Evolutionary conservation across 495 filamentous ascomycete genomes (phyloP).

Genomic region (Bombardia bombarda): DNA sequence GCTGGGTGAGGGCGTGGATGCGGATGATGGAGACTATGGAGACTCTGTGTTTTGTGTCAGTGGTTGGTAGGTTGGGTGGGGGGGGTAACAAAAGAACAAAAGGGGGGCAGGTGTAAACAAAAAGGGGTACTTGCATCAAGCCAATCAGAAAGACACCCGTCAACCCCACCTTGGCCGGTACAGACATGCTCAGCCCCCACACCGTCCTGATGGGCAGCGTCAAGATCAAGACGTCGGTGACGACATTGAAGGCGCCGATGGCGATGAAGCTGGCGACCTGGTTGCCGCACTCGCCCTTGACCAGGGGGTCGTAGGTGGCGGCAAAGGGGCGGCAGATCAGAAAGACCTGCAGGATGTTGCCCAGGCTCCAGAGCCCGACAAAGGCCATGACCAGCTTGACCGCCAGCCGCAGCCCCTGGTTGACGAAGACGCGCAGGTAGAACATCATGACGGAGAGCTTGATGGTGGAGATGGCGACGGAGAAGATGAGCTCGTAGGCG

Average conservation of each 20-base stretch:
- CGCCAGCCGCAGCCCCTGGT: constrained; percentile 7
- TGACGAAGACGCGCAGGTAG: constrained; percentile 21
- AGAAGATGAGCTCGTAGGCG: constrained; percentile 15
- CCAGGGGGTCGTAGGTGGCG: constrained; percentile 3
- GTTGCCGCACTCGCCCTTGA: constrained; percentile 1
- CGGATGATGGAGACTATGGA: constrained; percentile 22
- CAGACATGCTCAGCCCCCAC: constrained; percentile 16
- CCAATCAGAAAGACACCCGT: constrained; percentile 22
- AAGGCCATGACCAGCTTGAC: constrained; percentile 10
- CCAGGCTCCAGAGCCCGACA: constrained; percentile 10
- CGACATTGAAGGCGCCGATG: constrained; percentile 21
- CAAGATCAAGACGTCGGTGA: constrained; percentile 19
- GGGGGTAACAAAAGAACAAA: no score
- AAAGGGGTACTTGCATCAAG: constrained; percentile 7
- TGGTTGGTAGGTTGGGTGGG: no score
- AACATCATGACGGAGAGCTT: constrained; percentile 20
- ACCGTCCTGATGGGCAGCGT: constrained; percentile 15
- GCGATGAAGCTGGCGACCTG: constrained; percentile 8
- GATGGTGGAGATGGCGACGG: constrained; percentile 11
- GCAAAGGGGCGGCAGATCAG: constrained; percentile 17
- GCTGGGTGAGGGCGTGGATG: constrained; percentile 13
- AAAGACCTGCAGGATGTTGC: constrained; percentile 17
- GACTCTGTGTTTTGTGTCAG: constrained; percentile 8
- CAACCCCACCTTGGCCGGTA: constrained; percentile 13
- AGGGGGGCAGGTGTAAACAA: no score